Evolutionary conservation across 495 filamentous ascomycete genomes (phyloP), one percentile per base, ranked within the genome.

Genomic region (Chaetomium tenue): DNA sequence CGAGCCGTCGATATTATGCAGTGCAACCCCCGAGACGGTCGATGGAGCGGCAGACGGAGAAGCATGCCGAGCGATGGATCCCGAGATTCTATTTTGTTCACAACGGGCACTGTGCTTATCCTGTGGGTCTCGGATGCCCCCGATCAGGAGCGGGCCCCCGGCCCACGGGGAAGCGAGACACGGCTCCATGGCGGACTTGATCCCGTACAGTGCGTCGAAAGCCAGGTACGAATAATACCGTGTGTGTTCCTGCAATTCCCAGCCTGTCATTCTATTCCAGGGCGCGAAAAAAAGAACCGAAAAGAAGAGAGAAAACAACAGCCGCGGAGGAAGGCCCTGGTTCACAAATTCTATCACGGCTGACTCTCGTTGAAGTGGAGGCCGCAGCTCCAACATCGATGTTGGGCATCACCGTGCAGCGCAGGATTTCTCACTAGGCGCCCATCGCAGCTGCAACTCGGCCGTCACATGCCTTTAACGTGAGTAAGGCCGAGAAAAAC

Each of bases 11-110:
- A 61, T 60, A 54, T 61, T 47, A 61, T 65, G 63, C 25, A 46
- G 63, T 65, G 63, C 47, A 65, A 65, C 63, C 48, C 48, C 55
- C 13, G 63, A 33, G 23, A 22, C 57, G 56, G 62, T 54, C 58
- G 58, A 61, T 65, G 58, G 51, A 40, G 40, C 50, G 48, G 51
- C 48, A 59, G 57, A 42, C 50, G 57, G 57, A 56, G 56, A n/a
- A 25, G 44, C 11, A 54, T 12, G 33, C 39, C 58, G 42, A 40
- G 26, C 48, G 44, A 61, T 42, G 23, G 9, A 26, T 62, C 33
- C 58, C 64, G 58, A 61, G 30, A 40, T 6, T 2, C 4, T 6
- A n/a, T n/a, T 4, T 20, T 8, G 1, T 25, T 42, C 12, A 23
- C 42, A 20, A 55, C 63, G 63, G 63, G 40, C 53, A 61, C 63